A percentile compares a stretch with the other conserved stretches of the same genome.
Evolutionary conservation across 2,329 filamentous ascomycete species (phyloP).

Genomic region (Parascedosporium putredinis): DNA sequence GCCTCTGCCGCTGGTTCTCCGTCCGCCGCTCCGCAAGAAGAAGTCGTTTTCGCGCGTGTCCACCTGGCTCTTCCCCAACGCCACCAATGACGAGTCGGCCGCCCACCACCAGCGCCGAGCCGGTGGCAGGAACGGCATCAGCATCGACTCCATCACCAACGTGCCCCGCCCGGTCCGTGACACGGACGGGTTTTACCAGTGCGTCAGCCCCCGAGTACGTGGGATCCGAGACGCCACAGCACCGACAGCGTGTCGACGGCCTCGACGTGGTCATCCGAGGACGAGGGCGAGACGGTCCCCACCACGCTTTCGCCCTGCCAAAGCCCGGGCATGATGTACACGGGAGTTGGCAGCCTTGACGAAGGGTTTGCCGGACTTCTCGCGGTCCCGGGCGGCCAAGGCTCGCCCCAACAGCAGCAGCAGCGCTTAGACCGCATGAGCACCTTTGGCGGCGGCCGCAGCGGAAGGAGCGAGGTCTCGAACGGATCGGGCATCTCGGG

Average conservation of each 20-base stretch:
- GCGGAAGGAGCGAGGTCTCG: not conserved
- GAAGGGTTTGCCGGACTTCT: not conserved
- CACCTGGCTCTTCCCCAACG: conserved; percentile 41
- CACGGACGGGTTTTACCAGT: conserved; percentile 49
- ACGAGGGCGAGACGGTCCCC: conserved; percentile 29
- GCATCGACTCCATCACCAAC: conserved; percentile 37
- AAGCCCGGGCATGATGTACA: conserved; percentile 18
- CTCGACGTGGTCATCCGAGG: conserved; percentile 40
- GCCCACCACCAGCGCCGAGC: conserved; percentile 24
- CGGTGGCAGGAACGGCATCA: no score
- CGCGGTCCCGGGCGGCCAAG: not conserved
- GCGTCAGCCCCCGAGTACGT: conserved; percentile 27
- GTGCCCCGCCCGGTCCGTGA: conserved; percentile 39
- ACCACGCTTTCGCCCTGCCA: conserved; percentile 39
- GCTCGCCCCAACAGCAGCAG: no score
- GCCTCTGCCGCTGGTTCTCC: conserved; percentile 46
- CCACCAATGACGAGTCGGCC: conserved; percentile 21
- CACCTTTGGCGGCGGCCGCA: not conserved
- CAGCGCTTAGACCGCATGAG: conserved; percentile 2
- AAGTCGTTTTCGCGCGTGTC: conserved; percentile 56
- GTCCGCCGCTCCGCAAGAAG: conserved; percentile 54
- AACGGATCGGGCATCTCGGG: not conserved
- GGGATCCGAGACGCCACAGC: conserved; percentile 24
- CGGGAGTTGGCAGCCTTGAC: not conserved
- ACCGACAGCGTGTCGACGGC: conserved; percentile 35